Evolutionary conservation across 331 rosid genomes (phyloP).

Genomic region (Telfairia occidentalis): DNA sequence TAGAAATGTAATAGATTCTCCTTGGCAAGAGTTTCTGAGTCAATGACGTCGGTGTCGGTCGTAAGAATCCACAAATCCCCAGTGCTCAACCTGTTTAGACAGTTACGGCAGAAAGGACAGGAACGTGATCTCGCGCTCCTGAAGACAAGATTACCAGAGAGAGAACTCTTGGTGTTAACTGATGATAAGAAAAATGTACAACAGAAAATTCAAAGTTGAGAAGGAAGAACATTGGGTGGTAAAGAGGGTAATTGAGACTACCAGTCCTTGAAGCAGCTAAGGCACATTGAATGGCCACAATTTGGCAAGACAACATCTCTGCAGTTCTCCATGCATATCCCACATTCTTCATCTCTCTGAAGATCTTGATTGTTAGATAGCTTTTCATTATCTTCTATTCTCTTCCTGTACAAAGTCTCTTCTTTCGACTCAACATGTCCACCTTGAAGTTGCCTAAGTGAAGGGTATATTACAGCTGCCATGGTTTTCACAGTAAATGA

Average conservation of each 20-base stretch:
- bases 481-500: constrained; percentile 10
- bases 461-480: constrained; percentile 73
- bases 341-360: constrained; percentile 60
- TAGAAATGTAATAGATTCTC: constrained; percentile 50
- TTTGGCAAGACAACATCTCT: constrained; percentile 52
- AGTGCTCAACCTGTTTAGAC: constrained; percentile 37
- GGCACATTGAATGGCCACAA: constrained; percentile 80
- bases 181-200: not conserved
- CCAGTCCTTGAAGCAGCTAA: constrained; percentile 65
- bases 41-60: constrained; percentile 37
- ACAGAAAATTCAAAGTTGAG: not conserved
- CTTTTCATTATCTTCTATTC: constrained; percentile 19
- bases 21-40: constrained; percentile 33
- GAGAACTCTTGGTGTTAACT: not conserved
- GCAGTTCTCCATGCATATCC: constrained; percentile 65
- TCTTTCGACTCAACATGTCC: constrained; percentile 32
- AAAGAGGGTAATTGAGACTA: constrained; percentile 5
- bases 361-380: constrained; percentile 18
- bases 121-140: constrained; percentile 66
- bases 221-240: not conserved
- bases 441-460: constrained; percentile 48
- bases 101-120: constrained; percentile 69
- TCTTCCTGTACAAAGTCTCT: constrained; percentile 24
- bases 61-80: constrained; percentile 61
- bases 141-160: constrained; percentile 8